A percentile compares a stretch with the other conserved stretches of the same genome.
phyloP scores from a whole-genome alignment of 2,329 filamentous ascomycete genomes.

The Fusarium protoensiforme region DNA sequence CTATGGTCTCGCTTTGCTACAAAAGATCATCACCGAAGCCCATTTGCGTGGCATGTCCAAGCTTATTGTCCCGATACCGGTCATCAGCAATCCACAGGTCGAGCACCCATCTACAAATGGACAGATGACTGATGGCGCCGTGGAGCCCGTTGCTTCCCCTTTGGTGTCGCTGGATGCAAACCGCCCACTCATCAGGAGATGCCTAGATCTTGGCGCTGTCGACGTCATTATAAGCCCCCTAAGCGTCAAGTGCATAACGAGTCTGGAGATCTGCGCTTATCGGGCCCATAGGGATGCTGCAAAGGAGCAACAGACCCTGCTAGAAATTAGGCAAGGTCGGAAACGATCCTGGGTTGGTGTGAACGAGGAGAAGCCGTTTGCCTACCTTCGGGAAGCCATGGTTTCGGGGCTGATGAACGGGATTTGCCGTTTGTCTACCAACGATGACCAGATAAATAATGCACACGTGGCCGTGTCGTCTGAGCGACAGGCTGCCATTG shows the following conservation, averaged over 20 bases:
- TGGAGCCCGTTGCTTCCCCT: slow-evolving; percentile 48
- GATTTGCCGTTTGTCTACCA: slow-evolving; percentile 79
- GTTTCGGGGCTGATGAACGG: slow-evolving; percentile 90
- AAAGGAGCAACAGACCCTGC: slow-evolving; percentile 76
- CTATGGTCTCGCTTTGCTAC: slow-evolving; percentile 66
- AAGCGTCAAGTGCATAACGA: slow-evolving; percentile 76
- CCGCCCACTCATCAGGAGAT: slow-evolving; percentile 69
- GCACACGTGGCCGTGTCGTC: slow-evolving; percentile 75
- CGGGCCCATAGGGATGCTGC: slow-evolving; percentile 81
- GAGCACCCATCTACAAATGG: slow-evolving; percentile 42
- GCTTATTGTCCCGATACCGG: slow-evolving; percentile 66
- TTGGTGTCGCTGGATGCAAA: slow-evolving; percentile 44
- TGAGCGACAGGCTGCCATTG: slow-evolving; percentile 74
- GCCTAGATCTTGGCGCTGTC: slow-evolving; percentile 85
- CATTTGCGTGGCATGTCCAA: slow-evolving; percentile 67
- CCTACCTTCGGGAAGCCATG: slow-evolving; percentile 92
- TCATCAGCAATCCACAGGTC: slow-evolving; percentile 57
- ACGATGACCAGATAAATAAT: slow-evolving; percentile 70
- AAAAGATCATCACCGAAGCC: slow-evolving; percentile 68
- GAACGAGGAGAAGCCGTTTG: slow-evolving; percentile 85
- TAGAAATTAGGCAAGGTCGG: slow-evolving; percentile 78
- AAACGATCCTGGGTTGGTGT: slow-evolving; percentile 94
- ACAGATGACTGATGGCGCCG: slow-evolving; percentile 52
- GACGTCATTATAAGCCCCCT: slow-evolving; percentile 88
- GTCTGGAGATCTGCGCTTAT: slow-evolving; percentile 85